Conservation (phyloP, 1,284 basidiomycete genomes). For the Irpex rosettiformis region DNA sequence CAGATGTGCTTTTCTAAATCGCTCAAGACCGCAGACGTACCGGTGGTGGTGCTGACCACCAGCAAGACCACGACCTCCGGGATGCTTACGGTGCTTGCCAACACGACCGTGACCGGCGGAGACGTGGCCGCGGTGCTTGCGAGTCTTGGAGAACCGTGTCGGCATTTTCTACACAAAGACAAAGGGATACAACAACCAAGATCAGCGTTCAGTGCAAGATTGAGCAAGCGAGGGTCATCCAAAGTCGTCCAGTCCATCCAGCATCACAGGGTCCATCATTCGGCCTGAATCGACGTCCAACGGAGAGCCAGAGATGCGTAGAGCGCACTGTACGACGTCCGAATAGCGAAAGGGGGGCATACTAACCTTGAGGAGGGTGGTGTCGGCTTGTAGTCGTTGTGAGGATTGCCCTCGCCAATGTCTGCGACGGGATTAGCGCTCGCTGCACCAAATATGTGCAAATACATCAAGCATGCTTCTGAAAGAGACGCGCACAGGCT, state of each 20-base stretch:
- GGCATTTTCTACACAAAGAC: slow-evolving; percentile 72
- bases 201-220: slow-evolving; percentile 1
- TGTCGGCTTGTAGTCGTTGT: slow-evolving; percentile 22
- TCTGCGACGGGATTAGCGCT: slow-evolving; percentile 11
- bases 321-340: slow-evolving; percentile 22
- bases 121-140: slow-evolving; percentile 98
- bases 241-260: slow-evolving; percentile 43
- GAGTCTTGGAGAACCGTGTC: slow-evolving; percentile 91
- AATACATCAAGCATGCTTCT: slow-evolving; percentile 7
- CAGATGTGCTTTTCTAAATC: neutral
- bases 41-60: slow-evolving; percentile 99
- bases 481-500: slow-evolving; percentile 4
- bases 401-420: slow-evolving; percentile 4
- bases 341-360: slow-evolving; percentile 25
- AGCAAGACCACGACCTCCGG: slow-evolving; percentile 99
- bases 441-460: slow-evolving; percentile 19
- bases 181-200: slow-evolving; percentile 15
- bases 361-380: slow-evolving; percentile 66
- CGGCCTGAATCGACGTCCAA: slow-evolving; percentile 29
- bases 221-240: slow-evolving; percentile 25
- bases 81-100: slow-evolving; percentile 99
- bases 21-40: slow-evolving; percentile 38
- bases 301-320: slow-evolving; percentile 19
- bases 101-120: slow-evolving; percentile 99
- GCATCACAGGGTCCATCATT: slow-evolving; percentile 31